These are phyloP conservation scores for Phytophthora quininea DNA, from an alignment of 352 stramenopile species.

Conservation along the genomic window DNA sequence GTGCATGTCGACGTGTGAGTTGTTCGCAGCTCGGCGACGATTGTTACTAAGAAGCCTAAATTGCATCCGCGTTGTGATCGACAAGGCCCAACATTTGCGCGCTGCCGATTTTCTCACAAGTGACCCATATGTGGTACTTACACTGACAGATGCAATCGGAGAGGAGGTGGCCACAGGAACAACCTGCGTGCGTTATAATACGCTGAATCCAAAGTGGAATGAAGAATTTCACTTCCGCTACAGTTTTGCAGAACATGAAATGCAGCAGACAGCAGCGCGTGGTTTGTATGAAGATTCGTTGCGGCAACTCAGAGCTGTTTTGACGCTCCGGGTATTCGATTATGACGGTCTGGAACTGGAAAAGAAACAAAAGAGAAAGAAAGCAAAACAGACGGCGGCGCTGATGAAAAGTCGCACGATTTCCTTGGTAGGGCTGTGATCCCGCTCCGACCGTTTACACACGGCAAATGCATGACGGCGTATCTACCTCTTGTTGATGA, in stretches of 20 bases:
- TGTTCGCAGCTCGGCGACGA: constrained; percentile 31
- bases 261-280: constrained; percentile 1
- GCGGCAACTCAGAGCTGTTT: constrained; percentile 1
- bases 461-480: constrained; percentile 46
- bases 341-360: constrained; percentile 30
- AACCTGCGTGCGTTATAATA: constrained; percentile 59
- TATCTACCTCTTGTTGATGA: constrained; percentile 46
- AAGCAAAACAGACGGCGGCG: not conserved
- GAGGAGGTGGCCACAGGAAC: constrained; percentile 45
- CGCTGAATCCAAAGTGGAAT: constrained; percentile 70
- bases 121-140: constrained; percentile 64
- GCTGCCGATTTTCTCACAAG: constrained; percentile 63
- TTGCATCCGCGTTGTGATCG: constrained; percentile 62
- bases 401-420: constrained; percentile 24
- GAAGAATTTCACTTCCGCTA: constrained; percentile 75
- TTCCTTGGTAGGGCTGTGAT: constrained; percentile 56
- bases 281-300: not conserved
- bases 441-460: constrained; percentile 44
- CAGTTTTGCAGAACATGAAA: constrained; percentile 38
- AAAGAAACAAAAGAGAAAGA: not conserved
- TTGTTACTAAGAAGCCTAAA: constrained; percentile 47
- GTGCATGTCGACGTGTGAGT: constrained; percentile 30
- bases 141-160: constrained; percentile 28
- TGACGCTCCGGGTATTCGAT: constrained; percentile 42
- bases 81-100: constrained; percentile 52